These are phyloP conservation scores for Tuctoria greenei DNA, from an alignment of 176 grass and related monocot species.

Conservation along the genomic window DNA sequence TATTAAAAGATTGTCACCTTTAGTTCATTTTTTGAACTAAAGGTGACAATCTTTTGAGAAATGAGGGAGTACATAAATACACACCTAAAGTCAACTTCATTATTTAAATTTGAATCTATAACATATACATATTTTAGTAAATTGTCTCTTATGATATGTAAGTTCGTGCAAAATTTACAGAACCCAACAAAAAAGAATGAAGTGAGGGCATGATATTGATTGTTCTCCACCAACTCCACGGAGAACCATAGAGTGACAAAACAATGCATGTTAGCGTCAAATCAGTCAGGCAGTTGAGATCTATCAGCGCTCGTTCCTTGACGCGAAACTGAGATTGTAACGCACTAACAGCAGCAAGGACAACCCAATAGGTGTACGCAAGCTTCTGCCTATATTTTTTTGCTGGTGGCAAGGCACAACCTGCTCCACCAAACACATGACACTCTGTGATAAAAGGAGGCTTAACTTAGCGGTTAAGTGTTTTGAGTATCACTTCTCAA, in stretches of 20 bases:
- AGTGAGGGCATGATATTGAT: background rate
- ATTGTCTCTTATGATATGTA: no score
- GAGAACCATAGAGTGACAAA: background rate
- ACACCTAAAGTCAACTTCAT: no score
- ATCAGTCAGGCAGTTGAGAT: constrained; percentile 18
- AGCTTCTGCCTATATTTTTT: constrained; percentile 17
- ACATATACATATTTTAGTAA: no score
- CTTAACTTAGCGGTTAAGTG: no score
- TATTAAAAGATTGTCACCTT: no score
- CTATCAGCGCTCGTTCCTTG: constrained; percentile 18
- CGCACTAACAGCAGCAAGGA: constrained; percentile 9
- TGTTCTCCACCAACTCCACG: background rate
- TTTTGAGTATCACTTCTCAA: no score
- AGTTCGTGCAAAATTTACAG: background rate
- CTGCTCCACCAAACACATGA: constrained; percentile 33
- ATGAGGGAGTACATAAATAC: no score
- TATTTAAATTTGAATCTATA: no score
- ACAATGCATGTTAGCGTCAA: constrained; percentile 6
- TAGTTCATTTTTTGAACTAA: no score
- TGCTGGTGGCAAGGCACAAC: constrained; percentile 17
- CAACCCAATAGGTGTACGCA: background rate
- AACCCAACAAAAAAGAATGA: background rate
- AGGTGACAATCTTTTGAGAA: no score
- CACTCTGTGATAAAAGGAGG: no score
- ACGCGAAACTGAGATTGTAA: constrained; percentile 25